Evolutionary conservation across 495 filamentous ascomycete genomes (phyloP), one percentile per base, ranked within the genome.

Genomic region (Aspergillus conjunctus): DNA sequence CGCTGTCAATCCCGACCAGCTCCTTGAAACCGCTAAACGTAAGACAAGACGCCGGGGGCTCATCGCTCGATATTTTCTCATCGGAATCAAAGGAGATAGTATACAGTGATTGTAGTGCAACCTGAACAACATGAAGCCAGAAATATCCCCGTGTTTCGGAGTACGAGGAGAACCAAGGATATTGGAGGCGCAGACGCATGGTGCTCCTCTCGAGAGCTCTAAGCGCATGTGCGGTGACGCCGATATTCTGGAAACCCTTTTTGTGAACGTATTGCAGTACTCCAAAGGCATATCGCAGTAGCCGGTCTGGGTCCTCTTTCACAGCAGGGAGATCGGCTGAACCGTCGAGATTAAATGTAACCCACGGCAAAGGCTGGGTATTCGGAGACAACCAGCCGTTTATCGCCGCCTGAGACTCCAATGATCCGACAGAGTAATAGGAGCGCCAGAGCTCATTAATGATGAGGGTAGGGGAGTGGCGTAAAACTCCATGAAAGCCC

Each of bases 141-240:
- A 58, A 58, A 30, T 50, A 51, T 3, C 31, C 17, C 44, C 50
- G 55, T 10, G 55, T 58, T 17, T 58, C 55, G 5, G 55, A 58
- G 22, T 50, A 58, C 5, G 54, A 3, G 0, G 44, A 10, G 18
- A 49, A 14, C 0, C 22, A 17, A 3, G 54, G n/a, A 37, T 50
- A 20, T 14, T 15, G 8, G 3, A 6, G 21, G 12, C 55, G 17
- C 32, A 26, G 7, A 3, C 55, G 43, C 4, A 58, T 50, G 4
- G 32, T 49, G 2, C 26, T 49, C 31, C n/a, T 32, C 32, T 50
- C 39, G 17, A 58, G 45, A 6, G 31, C 12, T 31, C 7, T 30
- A 15, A 58, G 55, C 6, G 44, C 55, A 26, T 39, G 17, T 8
- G 17, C 1, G 30, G 45, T 50, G 8, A 50, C 6, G 3, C 32